Evolutionary conservation across 371 early-diverging fungal species (phyloP).

Genomic region (Dichotomocladium elegans): DNA sequence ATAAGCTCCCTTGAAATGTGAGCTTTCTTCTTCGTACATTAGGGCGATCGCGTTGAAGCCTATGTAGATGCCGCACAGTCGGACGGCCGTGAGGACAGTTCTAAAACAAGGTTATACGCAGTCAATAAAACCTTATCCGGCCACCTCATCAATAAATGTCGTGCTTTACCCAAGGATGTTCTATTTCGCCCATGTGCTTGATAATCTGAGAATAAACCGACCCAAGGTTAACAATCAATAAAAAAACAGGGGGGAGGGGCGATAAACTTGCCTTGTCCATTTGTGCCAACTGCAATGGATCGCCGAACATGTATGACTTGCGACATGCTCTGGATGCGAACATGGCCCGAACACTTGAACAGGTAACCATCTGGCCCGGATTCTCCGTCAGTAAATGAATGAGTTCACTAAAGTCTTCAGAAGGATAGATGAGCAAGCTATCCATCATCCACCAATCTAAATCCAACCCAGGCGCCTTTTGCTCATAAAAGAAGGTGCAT

Average conservation of each 20-base stretch:
- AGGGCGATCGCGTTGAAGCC: not conserved
- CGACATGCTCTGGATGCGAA: constrained; percentile 82
- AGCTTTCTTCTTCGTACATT: not conserved
- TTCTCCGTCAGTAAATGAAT: constrained; percentile 41
- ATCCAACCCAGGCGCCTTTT: no score
- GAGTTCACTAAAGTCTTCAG: constrained; percentile 70
- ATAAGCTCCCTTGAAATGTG: not conserved
- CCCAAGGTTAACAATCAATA: no score
- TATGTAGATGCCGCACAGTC: constrained; percentile 80
- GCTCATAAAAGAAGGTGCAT: constrained; percentile 5
- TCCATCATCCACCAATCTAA: not conserved
- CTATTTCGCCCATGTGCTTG: constrained; percentile 71
- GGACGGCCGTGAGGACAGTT: constrained; percentile 99
- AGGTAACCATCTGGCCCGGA: constrained; percentile 56
- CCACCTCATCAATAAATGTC: not conserved
- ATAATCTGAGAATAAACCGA: no score
- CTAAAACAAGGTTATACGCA: constrained; percentile 26
- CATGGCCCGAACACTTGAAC: constrained; percentile 58
- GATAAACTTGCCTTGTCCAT: constrained; percentile 58
- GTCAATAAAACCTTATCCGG: not conserved
- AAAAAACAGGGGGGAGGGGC: not conserved
- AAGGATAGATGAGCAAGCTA: not conserved
- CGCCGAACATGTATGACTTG: constrained; percentile 78
- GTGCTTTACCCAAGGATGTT: constrained; percentile 81
- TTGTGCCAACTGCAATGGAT: constrained; percentile 56